phyloP scores from a whole-genome alignment of 1,139 yeast genomes.

The Taiozyma sp. region DNA sequence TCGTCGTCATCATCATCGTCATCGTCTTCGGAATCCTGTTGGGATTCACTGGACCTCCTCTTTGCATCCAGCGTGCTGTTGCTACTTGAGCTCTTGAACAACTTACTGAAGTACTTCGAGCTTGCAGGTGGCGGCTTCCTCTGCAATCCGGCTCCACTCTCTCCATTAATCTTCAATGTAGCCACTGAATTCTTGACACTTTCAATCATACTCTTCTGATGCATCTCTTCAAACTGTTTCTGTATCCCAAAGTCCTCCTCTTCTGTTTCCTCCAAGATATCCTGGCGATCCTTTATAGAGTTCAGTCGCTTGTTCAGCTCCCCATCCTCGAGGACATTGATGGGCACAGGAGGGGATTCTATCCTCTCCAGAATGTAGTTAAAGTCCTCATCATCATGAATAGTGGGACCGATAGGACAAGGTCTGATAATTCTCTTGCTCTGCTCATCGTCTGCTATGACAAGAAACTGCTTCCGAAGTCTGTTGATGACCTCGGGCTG shows the following conservation, averaged over 20 bases:
- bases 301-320: conserved; percentile 9
- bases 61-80: conserved; percentile 7
- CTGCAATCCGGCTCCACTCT: not conserved
- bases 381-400: not conserved
- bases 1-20: conserved; percentile 11
- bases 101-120: conserved; percentile 13
- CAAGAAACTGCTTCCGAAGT: conserved; percentile 18
- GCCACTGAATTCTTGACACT: conserved; percentile 13
- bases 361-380: conserved; percentile 10
- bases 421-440: conserved; percentile 20
- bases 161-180: conserved; percentile 7
- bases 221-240: not conserved
- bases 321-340: conserved; percentile 21
- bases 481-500: conserved; percentile 12
- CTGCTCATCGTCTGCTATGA: conserved; percentile 18
- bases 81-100: conserved; percentile 18
- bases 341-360: conserved; percentile 27
- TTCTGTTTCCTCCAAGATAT: not conserved
- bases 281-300: not conserved
- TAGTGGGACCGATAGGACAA: conserved; percentile 1
- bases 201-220: conserved; percentile 7
- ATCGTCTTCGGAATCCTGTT: conserved; percentile 5
- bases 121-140: not conserved
- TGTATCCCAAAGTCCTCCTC: conserved; percentile 4
- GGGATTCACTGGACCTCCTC: not conserved